Base-by-base conservation (phyloP, 257 asterid genomes). In the Jaltomata sinuosa region DNA sequence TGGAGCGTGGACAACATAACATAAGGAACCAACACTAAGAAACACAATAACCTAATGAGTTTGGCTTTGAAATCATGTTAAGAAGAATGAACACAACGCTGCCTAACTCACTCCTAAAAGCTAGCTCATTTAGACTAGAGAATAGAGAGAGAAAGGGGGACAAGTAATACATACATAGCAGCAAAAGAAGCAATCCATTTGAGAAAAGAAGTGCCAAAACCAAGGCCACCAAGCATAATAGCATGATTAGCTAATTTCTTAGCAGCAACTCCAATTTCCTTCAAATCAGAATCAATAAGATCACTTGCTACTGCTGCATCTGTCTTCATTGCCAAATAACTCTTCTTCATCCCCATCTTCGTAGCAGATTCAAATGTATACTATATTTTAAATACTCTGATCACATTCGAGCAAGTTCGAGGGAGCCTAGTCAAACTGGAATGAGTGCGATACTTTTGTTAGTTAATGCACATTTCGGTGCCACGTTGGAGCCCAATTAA, bases 111-210 rank as follows among this genome's bases (percentile, higher is more conserved):
- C 2, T 8, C 11, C 49, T 42, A 8, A 10, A 42, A 47, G 52
- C 52, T 50, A 50, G 55, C 7, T 15, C 55, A 50, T 50, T 5
- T 0, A 50, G 55, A 18, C 55, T 50, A 2, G 8, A 50, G 19
- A 19, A 8, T 15, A 36, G 10, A 6, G 18, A 11, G 50, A 21
- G 6, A 52, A 1, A 61, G 34, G 74, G 50, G 29, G 52, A 3
- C 3, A 14, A 6, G 83, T 49, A 3, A 2, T 12, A 31, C 91
- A 89, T 86, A 96, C 99, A 93, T 90, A 22, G 99, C 99, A 38
- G 97, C 95, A 85, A 84, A 52, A 49, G 93, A 87, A 90, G 99
- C 97, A 49, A 96, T 69, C 97, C 97, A 96, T 86, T 90, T 84
- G 84, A 96, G 88, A 50, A 94, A 85, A 21, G 97, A 84, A 80